Conservation (phyloP, 306 rosid species). For the Dryas drummondii region DNA sequence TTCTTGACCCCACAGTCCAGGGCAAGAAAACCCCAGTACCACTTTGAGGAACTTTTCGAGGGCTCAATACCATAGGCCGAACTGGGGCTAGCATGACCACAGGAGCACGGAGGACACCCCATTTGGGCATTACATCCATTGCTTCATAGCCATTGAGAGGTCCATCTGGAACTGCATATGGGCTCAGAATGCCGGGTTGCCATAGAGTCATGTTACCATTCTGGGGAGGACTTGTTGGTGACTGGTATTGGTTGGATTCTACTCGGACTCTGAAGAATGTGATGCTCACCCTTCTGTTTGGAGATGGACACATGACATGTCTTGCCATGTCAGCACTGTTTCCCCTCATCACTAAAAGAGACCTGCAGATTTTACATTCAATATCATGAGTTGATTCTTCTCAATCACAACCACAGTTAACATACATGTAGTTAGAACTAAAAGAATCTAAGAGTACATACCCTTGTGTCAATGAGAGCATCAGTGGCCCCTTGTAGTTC, state of each 20-base stretch:
- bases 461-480: slow-evolving; percentile 87
- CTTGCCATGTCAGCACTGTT: slow-evolving; percentile 96
- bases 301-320: slow-evolving; percentile 95
- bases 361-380: slow-evolving; percentile 45
- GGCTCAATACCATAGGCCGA: slow-evolving; percentile 60
- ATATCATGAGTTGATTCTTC: neutral
- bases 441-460: slow-evolving; percentile 40
- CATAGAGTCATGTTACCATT: slow-evolving; percentile 55
- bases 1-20: slow-evolving; percentile 79
- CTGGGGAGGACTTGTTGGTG: slow-evolving; percentile 48
- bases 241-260: slow-evolving; percentile 61
- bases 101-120: slow-evolving; percentile 76
- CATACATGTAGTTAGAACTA: slow-evolving; percentile 24
- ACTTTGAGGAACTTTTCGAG: slow-evolving; percentile 54
- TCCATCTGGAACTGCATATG: slow-evolving; percentile 63
- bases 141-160: slow-evolving; percentile 52
- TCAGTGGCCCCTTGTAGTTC: slow-evolving; percentile 93
- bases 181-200: slow-evolving; percentile 63
- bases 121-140: slow-evolving; percentile 68
- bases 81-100: slow-evolving; percentile 76
- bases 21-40: slow-evolving; percentile 99
- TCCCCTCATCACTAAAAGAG: slow-evolving; percentile 94
- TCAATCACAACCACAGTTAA: neutral
- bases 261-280: slow-evolving; percentile 77
- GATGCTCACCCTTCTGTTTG: slow-evolving; percentile 71